Percentiles rank a stretch among this genome's conserved stretches.
phyloP scores from a whole-genome alignment of 768 basidiomycete genomes.

The Phanerodontia chrysosporium region DNA sequence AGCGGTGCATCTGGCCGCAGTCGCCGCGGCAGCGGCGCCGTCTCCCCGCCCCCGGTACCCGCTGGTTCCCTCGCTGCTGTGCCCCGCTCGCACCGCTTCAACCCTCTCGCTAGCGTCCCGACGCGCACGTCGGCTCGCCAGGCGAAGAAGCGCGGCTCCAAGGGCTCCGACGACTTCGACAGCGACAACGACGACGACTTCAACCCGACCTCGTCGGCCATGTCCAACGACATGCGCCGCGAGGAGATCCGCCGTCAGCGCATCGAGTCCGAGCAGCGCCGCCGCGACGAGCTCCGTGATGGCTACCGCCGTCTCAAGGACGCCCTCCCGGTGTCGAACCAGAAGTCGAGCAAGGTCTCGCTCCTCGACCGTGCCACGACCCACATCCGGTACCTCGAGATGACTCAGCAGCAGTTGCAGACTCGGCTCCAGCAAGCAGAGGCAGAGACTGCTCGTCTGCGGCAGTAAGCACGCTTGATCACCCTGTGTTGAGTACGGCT shows the following conservation, averaged over 20 bases:
- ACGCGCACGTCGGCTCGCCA: slow-evolving; percentile 47
- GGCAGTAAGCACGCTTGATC: slow-evolving; percentile 37
- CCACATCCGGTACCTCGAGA: slow-evolving; percentile 85
- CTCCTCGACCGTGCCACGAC: slow-evolving; percentile 84
- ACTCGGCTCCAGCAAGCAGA: slow-evolving; percentile 74
- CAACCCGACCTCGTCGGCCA: slow-evolving; percentile 46
- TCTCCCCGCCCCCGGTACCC: slow-evolving; percentile 45
- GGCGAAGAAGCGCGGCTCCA: slow-evolving; percentile 35
- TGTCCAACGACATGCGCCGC: slow-evolving; percentile 64
- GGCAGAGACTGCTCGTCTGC: slow-evolving; percentile 74
- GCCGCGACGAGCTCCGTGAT: slow-evolving; percentile 89
- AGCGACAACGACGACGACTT: slow-evolving; percentile 76
- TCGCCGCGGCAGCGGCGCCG: slow-evolving; percentile 68
- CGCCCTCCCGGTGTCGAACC: slow-evolving; percentile 83
- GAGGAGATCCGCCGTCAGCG: slow-evolving; percentile 90
- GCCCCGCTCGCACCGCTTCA: slow-evolving; percentile 75
- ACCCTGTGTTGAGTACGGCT: background rate
- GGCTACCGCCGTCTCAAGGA: slow-evolving; percentile 90
- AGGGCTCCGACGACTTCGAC: slow-evolving; percentile 54
- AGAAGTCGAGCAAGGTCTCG: slow-evolving; percentile 91
- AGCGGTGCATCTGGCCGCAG: slow-evolving; percentile 54
- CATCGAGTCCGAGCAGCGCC: slow-evolving; percentile 90
- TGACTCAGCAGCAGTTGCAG: slow-evolving; percentile 71
- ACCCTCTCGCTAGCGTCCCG: slow-evolving; percentile 57
- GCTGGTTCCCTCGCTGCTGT: slow-evolving; percentile 51